phyloP scores from a whole-genome alignment of 768 basidiomycete species.

The Leccinum broughii region DNA sequence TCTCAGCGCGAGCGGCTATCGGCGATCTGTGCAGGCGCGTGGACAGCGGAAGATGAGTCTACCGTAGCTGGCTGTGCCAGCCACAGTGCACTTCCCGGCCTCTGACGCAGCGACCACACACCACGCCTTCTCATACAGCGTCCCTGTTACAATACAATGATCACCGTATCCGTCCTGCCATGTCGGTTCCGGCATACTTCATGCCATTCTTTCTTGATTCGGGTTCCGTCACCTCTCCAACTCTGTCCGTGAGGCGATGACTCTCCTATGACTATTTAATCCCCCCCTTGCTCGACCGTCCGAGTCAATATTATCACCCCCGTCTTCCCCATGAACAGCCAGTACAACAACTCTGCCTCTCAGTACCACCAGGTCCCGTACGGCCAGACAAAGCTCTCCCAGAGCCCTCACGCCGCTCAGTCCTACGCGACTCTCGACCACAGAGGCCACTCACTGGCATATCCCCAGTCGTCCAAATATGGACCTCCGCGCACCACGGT shows the following conservation, averaged over 20 bases:
- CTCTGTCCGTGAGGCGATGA: conserved; percentile 28
- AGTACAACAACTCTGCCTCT: conserved; percentile 21
- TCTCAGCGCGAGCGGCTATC: conserved; percentile 2
- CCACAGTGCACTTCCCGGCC: conserved; percentile 15
- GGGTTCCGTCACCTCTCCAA: conserved; percentile 17
- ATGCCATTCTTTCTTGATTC: conserved; percentile 23
- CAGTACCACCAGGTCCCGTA: conserved; percentile 15
- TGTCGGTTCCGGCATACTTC: conserved; percentile 32
- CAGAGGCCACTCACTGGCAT: conserved; percentile 15
- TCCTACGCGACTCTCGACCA: conserved; percentile 23
- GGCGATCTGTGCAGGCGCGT: conserved; percentile 5
- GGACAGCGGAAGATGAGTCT: conserved; percentile 11
- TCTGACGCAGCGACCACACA: conserved; percentile 6
- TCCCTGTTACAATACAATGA: conserved; percentile 15
- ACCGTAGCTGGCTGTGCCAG: conserved; percentile 12
- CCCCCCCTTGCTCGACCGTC: conserved; percentile 4
- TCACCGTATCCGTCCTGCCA: conserved; percentile 21
- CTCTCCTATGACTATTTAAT: conserved; percentile 29
- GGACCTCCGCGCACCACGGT: conserved; percentile 38
- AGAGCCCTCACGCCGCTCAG: conserved; percentile 17
- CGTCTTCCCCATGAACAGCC: conserved; percentile 27
- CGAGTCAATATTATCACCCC: background rate
- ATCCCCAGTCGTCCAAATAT: conserved; percentile 29
- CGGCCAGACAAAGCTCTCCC: conserved; percentile 24
- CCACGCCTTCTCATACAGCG: conserved; percentile 17